Evolutionary conservation across 805 yeast genomes (phyloP), one percentile per base, ranked within the genome.

Genomic region (Lipomyces oligophaga): DNA sequence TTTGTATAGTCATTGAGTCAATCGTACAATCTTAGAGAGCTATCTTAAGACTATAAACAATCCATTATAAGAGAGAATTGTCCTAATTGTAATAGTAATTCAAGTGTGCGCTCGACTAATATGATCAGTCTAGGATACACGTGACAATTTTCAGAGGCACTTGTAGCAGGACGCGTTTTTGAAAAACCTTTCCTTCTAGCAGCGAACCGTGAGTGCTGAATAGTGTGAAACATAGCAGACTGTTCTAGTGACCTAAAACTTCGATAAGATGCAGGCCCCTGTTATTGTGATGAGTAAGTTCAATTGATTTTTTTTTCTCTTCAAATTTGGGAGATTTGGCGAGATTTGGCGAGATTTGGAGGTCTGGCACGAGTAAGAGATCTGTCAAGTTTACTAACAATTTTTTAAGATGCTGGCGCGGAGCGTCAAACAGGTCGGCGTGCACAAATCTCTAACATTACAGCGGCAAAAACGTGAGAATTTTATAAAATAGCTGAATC

Each of bases 391-490:
- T 31, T 16, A 21, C 21, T 37, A 15, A 15, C 24, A 7, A 19
- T 30, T 8, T 6, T 21, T n/a, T n/a, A 18, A 52, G 56, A 52
- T 37, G 56, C 56, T 19, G 56, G 56, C 41, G 84, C 89, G 53
- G 95, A 87, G 65, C 81, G 98, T 63, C 95, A 93, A 65, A 81
- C 88, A 31, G 98, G 98, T 37, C 87, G 97, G 59, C 88, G 88
- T 67, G 99, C 99, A 2, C 99, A 93, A 70, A 76, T 86, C 53
- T 85, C 96, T 53, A 94, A 93, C 65, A 90, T 93, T 70, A 87
- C 97, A 4, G 98, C 99, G 3, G 99, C 99, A n/a, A 93, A 93
- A 64, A 96, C 98, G 63, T 63, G 53, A 39, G 67, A 16, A 19
- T 22, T 5, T n/a, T 16, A 33, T 19, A 4, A 5, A 38, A 6